phyloP scores from a whole-genome alignment of 352 stramenopile species.

The Phytophthora boehmeriae region DNA sequence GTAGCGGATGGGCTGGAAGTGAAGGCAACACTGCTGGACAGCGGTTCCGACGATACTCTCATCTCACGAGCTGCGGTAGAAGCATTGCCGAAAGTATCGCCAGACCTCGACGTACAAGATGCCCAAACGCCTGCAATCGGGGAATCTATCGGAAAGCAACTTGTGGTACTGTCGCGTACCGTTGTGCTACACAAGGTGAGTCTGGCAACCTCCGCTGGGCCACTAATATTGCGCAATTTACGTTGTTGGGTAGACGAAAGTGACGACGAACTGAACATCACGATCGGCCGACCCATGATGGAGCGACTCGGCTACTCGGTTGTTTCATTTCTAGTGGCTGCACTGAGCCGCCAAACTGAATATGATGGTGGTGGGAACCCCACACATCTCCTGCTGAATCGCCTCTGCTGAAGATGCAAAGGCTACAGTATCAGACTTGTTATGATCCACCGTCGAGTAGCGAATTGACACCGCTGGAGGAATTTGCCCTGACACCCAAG shows the following conservation, averaged over 20 bases:
- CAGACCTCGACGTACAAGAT: not conserved
- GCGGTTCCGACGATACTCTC: constrained; percentile 11
- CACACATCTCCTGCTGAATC: not conserved
- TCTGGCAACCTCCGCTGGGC: constrained; percentile 16
- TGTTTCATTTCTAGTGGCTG: not conserved
- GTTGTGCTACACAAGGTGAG: constrained; percentile 12
- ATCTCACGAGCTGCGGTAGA: constrained; percentile 1
- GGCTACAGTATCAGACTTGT: not conserved
- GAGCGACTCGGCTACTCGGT: constrained; percentile 17
- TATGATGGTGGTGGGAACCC: not conserved
- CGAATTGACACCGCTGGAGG: not conserved
- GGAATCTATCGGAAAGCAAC: not conserved
- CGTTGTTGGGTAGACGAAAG: constrained; percentile 13
- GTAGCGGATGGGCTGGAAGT: constrained; percentile 6
- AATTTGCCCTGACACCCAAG: not conserved
- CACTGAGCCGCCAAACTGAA: not conserved
- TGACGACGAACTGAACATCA: constrained; percentile 3
- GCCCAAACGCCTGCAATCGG: not conserved
- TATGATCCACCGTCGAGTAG: not conserved
- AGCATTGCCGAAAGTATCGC: not conserved
- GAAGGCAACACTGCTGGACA: constrained; percentile 12
- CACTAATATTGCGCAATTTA: constrained; percentile 16
- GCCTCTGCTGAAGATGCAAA: constrained; percentile 3
- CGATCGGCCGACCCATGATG: constrained; percentile 22
- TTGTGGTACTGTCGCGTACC: constrained; percentile 2